A percentile compares a stretch with the other conserved stretches of the same genome.
phyloP scores from a whole-genome alignment of 306 rosid species.

The Trifolium fragiferum region DNA sequence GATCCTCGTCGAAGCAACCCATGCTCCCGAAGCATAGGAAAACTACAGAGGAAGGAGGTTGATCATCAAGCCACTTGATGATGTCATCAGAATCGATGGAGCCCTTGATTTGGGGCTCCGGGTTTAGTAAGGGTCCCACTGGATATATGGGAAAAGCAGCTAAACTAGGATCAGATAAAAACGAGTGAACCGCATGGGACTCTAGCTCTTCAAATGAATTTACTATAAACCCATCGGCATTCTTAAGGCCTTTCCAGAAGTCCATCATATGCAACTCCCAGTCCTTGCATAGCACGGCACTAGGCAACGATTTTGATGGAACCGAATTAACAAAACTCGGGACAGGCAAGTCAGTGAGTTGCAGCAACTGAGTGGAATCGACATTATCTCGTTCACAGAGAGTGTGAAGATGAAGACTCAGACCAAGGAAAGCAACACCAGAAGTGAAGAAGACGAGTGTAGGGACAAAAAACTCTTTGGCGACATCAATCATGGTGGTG shows the following conservation, averaged over 20 bases:
- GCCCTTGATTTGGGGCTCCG: not conserved
- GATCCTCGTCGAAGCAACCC: conserved; percentile 32
- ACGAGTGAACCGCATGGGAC: conserved; percentile 39
- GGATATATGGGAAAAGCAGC: conserved; percentile 42
- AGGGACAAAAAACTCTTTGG: conserved; percentile 55
- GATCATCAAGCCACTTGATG: conserved; percentile 1
- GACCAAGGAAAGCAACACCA: conserved; percentile 38
- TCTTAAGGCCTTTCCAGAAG: not conserved
- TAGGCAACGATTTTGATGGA: conserved; percentile 44
- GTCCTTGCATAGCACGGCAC: not conserved
- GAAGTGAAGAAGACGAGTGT: conserved; percentile 55
- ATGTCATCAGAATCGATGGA: not conserved
- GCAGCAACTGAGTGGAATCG: conserved; percentile 3
- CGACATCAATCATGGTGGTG: conserved; percentile 53
- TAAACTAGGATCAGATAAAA: not conserved
- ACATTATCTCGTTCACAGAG: conserved; percentile 39
- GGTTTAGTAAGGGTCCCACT: conserved; percentile 58
- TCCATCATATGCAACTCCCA: not conserved
- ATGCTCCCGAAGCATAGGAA: conserved; percentile 44
- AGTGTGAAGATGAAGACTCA: conserved; percentile 45
- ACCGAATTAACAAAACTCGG: conserved; percentile 46
- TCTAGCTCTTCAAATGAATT: conserved; percentile 58
- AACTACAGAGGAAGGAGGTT: conserved; percentile 10
- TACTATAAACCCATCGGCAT: conserved; percentile 51
- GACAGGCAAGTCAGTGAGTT: conserved; percentile 9